Base-by-base conservation (phyloP, 208 protist species). In the Trypanosoma platydactyli region DNA sequence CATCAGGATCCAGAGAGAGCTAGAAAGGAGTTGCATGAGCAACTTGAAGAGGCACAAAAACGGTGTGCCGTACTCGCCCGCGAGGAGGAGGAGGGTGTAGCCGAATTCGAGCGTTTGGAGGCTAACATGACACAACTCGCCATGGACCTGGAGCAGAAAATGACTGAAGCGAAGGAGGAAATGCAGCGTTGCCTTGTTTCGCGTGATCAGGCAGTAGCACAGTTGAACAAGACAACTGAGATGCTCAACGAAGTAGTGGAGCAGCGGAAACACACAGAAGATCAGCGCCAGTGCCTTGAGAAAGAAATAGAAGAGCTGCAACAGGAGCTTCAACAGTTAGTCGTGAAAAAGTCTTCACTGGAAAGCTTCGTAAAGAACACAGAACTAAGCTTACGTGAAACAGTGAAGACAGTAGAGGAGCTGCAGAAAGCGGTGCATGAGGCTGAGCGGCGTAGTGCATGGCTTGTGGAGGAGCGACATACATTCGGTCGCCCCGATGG, bases 231-330 rank as follows among this genome's bases (percentile, higher is more conserved):
- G 48, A 63, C 78, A 33, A 25, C 48, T 55, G 50, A 63, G 49
- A 63, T 70, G 46, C 61, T 96, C 24, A 50, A 46, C 16, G 80
- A 77, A 38, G 81, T 93, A 44, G 71, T 84, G 62, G 55, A 73
- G 55, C 77, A 77, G 6, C 68, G 57, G 38, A 35, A 54, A 13
- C 68, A 68, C 30, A 68, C 71, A 42, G 83, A 88, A 58, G 73
- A 80, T 67, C 74, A 84, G 35, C 79, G 81, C 9, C 64, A 79
- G 67, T 49, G 53, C 13, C 66, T 97, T 35, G 87, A 97, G 51
- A 80, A 72, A 27, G 86, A 96, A 44, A 83, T 94, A 30, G 86
- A 88, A 24, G 86, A 91, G n/a, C 64, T 84, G 9, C 82, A 92
- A 64, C 76, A 90, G 59, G 86, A 91, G 59, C 75, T 92, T 41